Conservation (phyloP, 2,329 filamentous ascomycete species). For the Ceratocystis papillata region DNA sequence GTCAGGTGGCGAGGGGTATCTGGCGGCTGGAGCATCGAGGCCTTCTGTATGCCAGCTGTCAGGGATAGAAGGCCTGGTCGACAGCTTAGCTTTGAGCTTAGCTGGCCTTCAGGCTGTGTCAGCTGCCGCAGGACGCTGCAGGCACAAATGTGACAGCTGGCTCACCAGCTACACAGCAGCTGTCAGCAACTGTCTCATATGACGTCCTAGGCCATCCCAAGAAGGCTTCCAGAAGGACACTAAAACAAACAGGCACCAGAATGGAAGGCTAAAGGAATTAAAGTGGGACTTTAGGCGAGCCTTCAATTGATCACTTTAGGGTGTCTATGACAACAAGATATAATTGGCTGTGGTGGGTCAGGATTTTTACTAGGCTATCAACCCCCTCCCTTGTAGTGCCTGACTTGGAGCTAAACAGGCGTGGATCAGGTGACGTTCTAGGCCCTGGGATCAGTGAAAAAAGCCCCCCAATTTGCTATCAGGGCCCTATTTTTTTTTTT, state of each 20-base stretch:
- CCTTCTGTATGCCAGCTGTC: no score
- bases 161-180: not conserved
- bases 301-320: not conserved
- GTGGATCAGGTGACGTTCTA: no score
- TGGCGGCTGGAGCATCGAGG: not conserved
- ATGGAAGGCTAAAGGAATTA: not conserved
- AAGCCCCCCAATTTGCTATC: no score
- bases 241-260: not conserved
- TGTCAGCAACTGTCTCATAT: not conserved
- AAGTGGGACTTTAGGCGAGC: not conserved
- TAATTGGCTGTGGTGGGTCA: not conserved
- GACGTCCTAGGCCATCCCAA: not conserved
- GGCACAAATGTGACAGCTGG: no score
- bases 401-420: not conserved
- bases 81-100: not conserved
- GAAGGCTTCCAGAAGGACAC: slow-evolving; percentile 13
- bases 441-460: no score
- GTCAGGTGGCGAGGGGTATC: not conserved
- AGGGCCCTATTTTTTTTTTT: no score
- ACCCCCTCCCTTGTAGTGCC: not conserved
- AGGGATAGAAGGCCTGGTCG: not conserved
- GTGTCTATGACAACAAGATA: slow-evolving; percentile 2
- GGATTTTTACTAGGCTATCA: not conserved
- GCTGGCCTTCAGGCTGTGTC: no score
- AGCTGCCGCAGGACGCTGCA: not conserved